Evolutionary conservation across 306 rosid genomes (phyloP).

Genomic region (Sesbania bispinosa): DNA sequence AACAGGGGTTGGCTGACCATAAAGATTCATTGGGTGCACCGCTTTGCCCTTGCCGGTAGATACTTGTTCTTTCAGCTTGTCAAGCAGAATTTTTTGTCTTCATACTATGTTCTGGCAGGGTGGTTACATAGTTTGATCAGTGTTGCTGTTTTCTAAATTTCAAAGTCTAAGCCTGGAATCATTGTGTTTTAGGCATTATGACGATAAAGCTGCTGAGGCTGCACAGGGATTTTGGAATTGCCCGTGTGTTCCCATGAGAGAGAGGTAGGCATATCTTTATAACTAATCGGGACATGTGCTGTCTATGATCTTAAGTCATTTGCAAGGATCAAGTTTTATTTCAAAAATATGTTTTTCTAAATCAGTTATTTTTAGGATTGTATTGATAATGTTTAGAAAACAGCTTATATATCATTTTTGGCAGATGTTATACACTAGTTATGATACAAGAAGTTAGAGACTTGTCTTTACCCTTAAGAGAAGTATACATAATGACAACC

Average conservation of each 20-base stretch:
- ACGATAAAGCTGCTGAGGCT: constrained; percentile 86
- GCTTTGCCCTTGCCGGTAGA: constrained; percentile 94
- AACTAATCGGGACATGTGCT: not conserved
- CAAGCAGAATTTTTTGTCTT: not conserved
- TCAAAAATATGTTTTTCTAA: not conserved
- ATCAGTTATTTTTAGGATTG: not conserved
- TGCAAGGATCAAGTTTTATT: not conserved
- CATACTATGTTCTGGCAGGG: constrained; percentile 15
- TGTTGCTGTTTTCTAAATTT: constrained; percentile 12
- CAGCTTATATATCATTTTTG: not conserved
- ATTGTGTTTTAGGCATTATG: constrained; percentile 78
- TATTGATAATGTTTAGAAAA: not conserved
- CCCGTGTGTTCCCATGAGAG: constrained; percentile 99
- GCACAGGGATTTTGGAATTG: constrained; percentile 99
- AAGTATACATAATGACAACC: not conserved
- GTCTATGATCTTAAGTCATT: not conserved
- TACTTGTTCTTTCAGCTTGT: constrained; percentile 24
- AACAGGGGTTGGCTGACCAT: constrained; percentile 97
- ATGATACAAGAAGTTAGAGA: not conserved
- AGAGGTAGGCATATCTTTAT: constrained; percentile 53
- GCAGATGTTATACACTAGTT: not conserved
- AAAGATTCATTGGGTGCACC: constrained; percentile 99
- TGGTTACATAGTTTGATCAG: constrained; percentile 6
- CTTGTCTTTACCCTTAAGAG: not conserved
- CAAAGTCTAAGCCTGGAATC: not conserved